Evolutionary conservation across 139 green algal genomes (phyloP).

Genomic region (Monoraphidium neglectum): DNA sequence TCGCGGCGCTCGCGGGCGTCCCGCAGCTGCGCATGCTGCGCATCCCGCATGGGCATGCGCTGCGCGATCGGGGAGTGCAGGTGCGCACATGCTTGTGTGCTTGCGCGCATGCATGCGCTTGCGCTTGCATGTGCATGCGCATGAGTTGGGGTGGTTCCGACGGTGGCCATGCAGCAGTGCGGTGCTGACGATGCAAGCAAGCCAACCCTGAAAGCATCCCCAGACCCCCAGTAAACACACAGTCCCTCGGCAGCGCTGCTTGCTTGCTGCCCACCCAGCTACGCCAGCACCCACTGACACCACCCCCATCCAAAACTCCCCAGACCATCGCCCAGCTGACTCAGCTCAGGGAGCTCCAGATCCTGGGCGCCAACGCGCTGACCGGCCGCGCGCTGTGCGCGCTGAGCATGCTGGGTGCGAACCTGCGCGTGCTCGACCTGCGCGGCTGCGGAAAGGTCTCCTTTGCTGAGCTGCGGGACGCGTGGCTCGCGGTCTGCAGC

Average conservation of each 20-base stretch:
- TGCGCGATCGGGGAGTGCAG: conserved; percentile 21
- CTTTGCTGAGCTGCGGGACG: conserved; percentile 26
- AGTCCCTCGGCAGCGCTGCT: background rate
- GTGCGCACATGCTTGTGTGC: no score
- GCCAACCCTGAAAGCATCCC: no score
- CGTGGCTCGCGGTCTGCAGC: conserved; percentile 11
- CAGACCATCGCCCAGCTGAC: conserved; percentile 16
- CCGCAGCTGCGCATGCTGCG: conserved; percentile 15
- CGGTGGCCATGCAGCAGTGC: no score
- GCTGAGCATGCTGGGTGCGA: conserved; percentile 8
- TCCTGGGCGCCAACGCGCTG: conserved; percentile 6
- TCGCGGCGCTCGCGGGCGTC: conserved; percentile 10
- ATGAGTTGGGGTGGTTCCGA: no score
- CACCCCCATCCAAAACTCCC: background rate
- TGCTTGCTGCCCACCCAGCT: no score
- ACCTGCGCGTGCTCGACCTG: conserved; percentile 18
- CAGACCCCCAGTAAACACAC: background rate
- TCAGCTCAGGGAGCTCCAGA: conserved; percentile 10
- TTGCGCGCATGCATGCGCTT: background rate
- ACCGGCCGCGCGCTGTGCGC: background rate
- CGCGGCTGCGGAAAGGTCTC: conserved; percentile 26
- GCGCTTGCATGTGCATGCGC: background rate
- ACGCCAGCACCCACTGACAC: background rate
- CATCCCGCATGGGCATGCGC: conserved; percentile 15
- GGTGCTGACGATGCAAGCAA: no score